phyloP scores from a whole-genome alignment of 768 basidiomycete species.

The Lyophyllum semitale region DNA sequence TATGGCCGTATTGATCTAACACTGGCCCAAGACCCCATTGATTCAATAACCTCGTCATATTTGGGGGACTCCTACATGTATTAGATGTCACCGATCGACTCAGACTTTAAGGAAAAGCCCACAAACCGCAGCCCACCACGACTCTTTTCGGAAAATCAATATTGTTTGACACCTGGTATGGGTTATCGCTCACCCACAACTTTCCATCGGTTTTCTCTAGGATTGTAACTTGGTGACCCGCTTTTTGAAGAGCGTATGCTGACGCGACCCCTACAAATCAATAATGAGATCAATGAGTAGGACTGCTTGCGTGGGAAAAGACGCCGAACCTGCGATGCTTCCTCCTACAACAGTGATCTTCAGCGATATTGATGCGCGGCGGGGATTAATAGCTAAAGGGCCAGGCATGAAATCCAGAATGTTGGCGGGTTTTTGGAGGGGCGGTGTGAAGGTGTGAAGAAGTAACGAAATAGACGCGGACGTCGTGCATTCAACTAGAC shows the following conservation, averaged over 20 bases:
- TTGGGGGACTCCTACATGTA: conserved; percentile 45
- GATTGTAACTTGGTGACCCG: conserved; percentile 62
- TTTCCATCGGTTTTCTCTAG: conserved; percentile 50
- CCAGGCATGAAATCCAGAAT: conserved; percentile 26
- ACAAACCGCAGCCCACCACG: conserved; percentile 43
- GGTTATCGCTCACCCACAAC: conserved; percentile 34
- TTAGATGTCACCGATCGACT: not conserved
- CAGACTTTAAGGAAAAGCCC: not conserved
- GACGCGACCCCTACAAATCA: conserved; percentile 46
- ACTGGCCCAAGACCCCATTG: conserved; percentile 55
- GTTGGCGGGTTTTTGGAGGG: not conserved
- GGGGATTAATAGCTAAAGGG: conserved; percentile 22
- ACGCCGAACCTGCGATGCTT: conserved; percentile 41
- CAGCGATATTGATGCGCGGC: conserved; percentile 28
- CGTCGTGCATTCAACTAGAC: not conserved
- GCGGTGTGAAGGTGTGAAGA: not conserved
- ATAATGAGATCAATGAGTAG: conserved; percentile 1
- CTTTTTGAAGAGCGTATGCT: conserved; percentile 54
- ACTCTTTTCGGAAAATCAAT: conserved; percentile 25
- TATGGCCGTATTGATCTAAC: conserved; percentile 37
- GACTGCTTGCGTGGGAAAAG: conserved; percentile 2
- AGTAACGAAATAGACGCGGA: not conserved
- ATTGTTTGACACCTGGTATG: not conserved
- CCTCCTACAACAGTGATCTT: conserved; percentile 44
- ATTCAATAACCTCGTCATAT: conserved; percentile 55